Base-by-base conservation (phyloP, 495 filamentous ascomycete species). In the Arthonia radiata region DNA sequence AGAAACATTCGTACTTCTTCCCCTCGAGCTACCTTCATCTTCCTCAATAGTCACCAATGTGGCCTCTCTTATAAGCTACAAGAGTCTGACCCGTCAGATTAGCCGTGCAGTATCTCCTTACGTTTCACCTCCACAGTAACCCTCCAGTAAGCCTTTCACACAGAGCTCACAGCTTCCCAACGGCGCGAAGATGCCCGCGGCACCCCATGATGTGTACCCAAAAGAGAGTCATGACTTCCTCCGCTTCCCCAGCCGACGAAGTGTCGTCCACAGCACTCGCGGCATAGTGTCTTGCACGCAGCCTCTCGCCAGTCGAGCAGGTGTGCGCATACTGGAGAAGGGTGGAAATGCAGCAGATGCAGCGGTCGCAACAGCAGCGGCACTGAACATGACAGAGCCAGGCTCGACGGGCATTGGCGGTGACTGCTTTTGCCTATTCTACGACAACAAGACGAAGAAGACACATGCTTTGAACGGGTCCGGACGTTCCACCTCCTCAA, bases 311-410 rank as follows among this genome's bases (percentile, higher is more conserved):
- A 72, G 77, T 11, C 75, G 76, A 42, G 83, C 79, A 23, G 86
- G 86, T 16, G 62, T 93, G 24, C 64, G 67, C 27, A 63, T 94
- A 23, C 57, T 97, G 15, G 67, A 67, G 31, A 66, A 71, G 19
- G 86, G 86, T 15, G 86, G 86, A 29, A 97, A 97, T 54, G 78
- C 78, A 37, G 89, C 86, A 28, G 86, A 94, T 59, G 86, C 86
- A 17, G 86, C 83, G 15, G 76, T 94, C 4, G 86, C 86, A 26
- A 27, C 23, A 60, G 76, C 81, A 24, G 86, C 86, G 19, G 78
- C 63, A 15, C 50, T 97, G 15, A 93, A 92, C 49, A 67, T 94
- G 46, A 90, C 89, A 3, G 89, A 97, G 41, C 89, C 86, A 8
- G 64, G 69, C 22, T 81, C 72, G 1, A 94, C 86, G 2, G 86